These are phyloP conservation scores for Besnoitia besnoiti DNA, from an alignment of 169 alveolate species.

Conservation along the genomic window DNA sequence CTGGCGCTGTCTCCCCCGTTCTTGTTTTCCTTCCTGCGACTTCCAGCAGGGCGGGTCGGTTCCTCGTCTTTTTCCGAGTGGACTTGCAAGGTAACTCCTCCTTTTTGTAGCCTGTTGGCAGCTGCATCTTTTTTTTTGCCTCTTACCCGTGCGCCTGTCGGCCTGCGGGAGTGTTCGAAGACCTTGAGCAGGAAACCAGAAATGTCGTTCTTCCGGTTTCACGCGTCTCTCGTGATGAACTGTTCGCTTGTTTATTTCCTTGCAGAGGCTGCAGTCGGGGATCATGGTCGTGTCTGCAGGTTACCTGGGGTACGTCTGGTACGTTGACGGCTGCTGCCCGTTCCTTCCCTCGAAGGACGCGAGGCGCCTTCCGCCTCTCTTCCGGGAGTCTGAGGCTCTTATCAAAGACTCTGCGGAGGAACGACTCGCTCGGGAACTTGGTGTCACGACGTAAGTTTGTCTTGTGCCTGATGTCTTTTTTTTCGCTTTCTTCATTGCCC, in stretches of 20 bases:
- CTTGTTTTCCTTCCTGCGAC: not conserved
- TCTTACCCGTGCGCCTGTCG: too few species aligned
- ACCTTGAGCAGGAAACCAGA: too few species aligned
- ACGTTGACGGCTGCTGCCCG: not conserved
- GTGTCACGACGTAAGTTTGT: not conserved
- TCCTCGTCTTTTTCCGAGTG: not conserved
- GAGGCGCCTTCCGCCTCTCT: not conserved
- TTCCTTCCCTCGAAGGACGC: not conserved
- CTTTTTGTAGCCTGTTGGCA: too few species aligned
- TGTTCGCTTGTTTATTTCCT: too few species aligned
- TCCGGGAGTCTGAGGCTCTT: not conserved
- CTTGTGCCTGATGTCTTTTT: not conserved
- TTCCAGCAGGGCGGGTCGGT: not conserved
- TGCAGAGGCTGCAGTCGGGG: not conserved
- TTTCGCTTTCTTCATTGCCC: not conserved
- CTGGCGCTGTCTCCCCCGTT: too few species aligned
- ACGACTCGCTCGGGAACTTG: not conserved
- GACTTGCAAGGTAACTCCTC: too few species aligned
- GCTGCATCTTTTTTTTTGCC: too few species aligned
- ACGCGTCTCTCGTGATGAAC: too few species aligned
- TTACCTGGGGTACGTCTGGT: conserved; percentile 10
- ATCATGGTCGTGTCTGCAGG: not conserved
- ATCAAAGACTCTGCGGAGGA: not conserved
- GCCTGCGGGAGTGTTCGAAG: too few species aligned
- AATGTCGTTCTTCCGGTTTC: too few species aligned